Evolutionary conservation across 345 rosid genomes (phyloP), one percentile per base, ranked within the genome.

Genomic region (Eucalyptus marginata): DNA sequence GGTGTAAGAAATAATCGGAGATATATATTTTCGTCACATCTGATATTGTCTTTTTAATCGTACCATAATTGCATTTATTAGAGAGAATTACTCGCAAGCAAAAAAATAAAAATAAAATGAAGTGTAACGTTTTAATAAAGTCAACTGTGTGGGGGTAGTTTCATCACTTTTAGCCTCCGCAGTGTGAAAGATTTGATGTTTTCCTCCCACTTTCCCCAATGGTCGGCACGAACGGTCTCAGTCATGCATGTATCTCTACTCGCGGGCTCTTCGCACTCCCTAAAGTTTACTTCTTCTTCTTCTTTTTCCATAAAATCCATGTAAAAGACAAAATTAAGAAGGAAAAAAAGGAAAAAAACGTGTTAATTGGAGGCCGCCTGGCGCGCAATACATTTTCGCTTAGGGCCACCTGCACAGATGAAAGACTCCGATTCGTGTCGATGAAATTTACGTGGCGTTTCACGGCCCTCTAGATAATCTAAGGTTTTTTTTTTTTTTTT

Each of bases 1-100:
- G 6, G 62, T 22, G 6, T 24, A 24, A 22, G 3, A 18, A 52
- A 18, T 0, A 24, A 24, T 24, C 1, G 3, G 6, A 56, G 5
- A 1, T 56, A 1, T 5, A 24, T 56, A 56, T 56, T 24, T 56
- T 25, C 0, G 0, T 56, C 62, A 22, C 29, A 22, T 56, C 4
- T 56, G 62, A 56, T 52, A 20, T 56, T 56, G 13, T 56, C 13
- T 56, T 56, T 56, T 56, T 56, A 24, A 56, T 56, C 29, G 10
- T 56, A 24, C 3, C 5, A 13, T 10, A 56, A 56, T 56, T 56
- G 29, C 62, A 56, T 3, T 24, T 56, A 1, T 56, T 56, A 56
- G 62, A 24, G 40, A 66, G 79, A 31, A n/a, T n/a, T n/a, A 66
- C 36, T n/a, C 8, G 1, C 13, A 31, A 68, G 5, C 43, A 4